phyloP scores from a whole-genome alignment of 352 stramenopile genomes.

The Globisporangium cylindrosporum region DNA sequence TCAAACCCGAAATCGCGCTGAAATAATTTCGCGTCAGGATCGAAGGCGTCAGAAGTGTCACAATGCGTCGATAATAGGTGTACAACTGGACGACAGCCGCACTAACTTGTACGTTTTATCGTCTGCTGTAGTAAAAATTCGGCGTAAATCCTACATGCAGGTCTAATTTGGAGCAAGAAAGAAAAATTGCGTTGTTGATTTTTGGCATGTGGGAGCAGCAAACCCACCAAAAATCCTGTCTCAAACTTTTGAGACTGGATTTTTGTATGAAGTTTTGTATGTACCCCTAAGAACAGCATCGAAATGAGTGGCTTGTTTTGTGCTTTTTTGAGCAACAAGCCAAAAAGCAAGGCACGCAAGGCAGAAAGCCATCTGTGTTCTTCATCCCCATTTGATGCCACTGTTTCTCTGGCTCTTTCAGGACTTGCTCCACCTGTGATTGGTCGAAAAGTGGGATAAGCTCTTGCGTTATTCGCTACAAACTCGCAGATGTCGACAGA shows the following conservation, averaged over 20 bases:
- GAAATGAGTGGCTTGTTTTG: no score
- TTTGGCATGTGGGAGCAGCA: no score
- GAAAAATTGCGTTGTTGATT: no score
- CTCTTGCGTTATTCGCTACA: conserved; percentile 2
- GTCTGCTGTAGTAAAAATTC: no score
- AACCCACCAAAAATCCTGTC: no score
- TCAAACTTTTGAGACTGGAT: no score
- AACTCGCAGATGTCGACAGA: neutral
- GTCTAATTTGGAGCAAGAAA: no score
- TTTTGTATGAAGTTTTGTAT: no score
- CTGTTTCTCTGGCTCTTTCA: conserved; percentile 15
- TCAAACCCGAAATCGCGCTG: neutral
- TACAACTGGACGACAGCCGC: neutral
- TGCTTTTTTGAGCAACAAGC: neutral
- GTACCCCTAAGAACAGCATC: no score
- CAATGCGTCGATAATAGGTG: conserved; percentile 8
- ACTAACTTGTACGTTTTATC: neutral
- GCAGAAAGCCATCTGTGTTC: neutral
- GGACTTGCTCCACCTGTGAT: neutral
- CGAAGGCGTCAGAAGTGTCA: neutral
- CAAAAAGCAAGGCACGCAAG: conserved; percentile 7
- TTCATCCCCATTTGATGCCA: neutral
- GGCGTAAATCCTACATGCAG: no score
- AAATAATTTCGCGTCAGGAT: conserved; percentile 4
- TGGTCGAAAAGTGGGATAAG: conserved; percentile 1